phyloP scores from a whole-genome alignment of 345 rosid genomes.

The Nasturtium officinale region DNA sequence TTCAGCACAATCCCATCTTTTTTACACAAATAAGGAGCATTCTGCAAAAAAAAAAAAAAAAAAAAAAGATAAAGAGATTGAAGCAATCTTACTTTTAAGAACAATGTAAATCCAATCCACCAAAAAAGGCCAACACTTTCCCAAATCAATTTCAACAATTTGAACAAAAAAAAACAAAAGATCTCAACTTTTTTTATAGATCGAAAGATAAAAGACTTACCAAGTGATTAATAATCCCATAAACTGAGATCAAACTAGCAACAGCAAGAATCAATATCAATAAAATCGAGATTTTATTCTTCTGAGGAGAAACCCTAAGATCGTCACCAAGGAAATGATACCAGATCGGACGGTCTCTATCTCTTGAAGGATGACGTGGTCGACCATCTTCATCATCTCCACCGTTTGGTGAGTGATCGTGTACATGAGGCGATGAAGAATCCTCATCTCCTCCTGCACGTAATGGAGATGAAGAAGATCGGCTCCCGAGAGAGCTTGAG shows the following conservation, averaged over 20 bases:
- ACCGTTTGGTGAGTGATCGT: conserved; percentile 50
- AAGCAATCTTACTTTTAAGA: conserved; percentile 11
- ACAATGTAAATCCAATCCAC: background rate
- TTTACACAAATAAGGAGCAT: conserved; percentile 85
- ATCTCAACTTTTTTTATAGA: conserved; percentile 10
- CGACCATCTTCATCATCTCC: conserved; percentile 58
- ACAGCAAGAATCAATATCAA: conserved; percentile 53
- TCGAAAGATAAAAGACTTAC: conserved; percentile 52
- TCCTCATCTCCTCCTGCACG: conserved; percentile 66
- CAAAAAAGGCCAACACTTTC: background rate
- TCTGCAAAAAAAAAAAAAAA: conserved; percentile 48
- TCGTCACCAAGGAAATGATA: conserved; percentile 66
- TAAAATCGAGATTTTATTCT: conserved; percentile 58
- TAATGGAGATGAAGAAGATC: conserved; percentile 82
- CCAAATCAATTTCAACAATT: conserved; percentile 13
- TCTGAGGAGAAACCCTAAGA: conserved; percentile 69
- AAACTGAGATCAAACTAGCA: conserved; percentile 71
- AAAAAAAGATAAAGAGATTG: no score
- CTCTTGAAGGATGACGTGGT: conserved; percentile 63
- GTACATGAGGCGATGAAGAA: conserved; percentile 75
- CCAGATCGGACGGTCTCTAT: conserved; percentile 87
- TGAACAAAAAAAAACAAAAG: background rate
- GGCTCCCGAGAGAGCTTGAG: conserved; percentile 86
- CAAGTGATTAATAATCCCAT: conserved; percentile 63
- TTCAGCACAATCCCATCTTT: conserved; percentile 95